These are phyloP conservation scores for Tillandsia leiboldiana DNA, from an alignment of 176 grass and related monocot genomes.

Conservation along the genomic window DNA sequence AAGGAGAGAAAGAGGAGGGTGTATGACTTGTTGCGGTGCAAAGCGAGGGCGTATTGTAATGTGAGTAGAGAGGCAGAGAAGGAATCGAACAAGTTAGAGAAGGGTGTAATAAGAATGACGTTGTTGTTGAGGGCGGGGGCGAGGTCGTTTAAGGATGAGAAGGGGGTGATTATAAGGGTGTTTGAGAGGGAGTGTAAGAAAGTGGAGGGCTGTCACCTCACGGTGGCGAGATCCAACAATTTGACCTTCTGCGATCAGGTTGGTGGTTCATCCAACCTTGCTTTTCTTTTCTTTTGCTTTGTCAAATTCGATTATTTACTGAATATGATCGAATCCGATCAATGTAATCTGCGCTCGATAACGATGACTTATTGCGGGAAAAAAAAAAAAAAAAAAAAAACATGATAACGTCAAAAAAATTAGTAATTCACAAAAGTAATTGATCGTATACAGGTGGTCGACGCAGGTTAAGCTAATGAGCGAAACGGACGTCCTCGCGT, in stretches of 20 bases:
- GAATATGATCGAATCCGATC: too few species aligned
- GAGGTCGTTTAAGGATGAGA: constrained; percentile 13
- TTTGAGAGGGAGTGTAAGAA: constrained; percentile 8
- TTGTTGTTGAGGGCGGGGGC: background rate
- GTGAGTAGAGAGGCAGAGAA: background rate
- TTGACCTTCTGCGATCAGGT: constrained; percentile 19
- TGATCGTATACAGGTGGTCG: background rate
- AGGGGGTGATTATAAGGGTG: background rate
- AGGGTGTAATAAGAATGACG: background rate
- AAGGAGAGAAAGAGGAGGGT: constrained; percentile 9
- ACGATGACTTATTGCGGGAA: too few species aligned
- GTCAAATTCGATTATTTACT: too few species aligned
- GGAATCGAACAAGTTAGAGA: background rate
- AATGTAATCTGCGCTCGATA: too few species aligned
- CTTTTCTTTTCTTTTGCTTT: background rate
- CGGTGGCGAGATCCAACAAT: constrained; percentile 5
- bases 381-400: background rate
- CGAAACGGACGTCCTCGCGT: background rate
- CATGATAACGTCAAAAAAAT: background rate
- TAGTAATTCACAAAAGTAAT: background rate
- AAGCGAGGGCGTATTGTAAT: constrained; percentile 2
- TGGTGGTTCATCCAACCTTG: too few species aligned
- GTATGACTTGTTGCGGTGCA: constrained; percentile 18
- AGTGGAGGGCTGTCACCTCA: constrained; percentile 1
- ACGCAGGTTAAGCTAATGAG: constrained; percentile 11